These are phyloP conservation scores for Tetracladium maxilliforme DNA, from an alignment of 2,329 filamentous ascomycete genomes.

Conservation along the genomic window DNA sequence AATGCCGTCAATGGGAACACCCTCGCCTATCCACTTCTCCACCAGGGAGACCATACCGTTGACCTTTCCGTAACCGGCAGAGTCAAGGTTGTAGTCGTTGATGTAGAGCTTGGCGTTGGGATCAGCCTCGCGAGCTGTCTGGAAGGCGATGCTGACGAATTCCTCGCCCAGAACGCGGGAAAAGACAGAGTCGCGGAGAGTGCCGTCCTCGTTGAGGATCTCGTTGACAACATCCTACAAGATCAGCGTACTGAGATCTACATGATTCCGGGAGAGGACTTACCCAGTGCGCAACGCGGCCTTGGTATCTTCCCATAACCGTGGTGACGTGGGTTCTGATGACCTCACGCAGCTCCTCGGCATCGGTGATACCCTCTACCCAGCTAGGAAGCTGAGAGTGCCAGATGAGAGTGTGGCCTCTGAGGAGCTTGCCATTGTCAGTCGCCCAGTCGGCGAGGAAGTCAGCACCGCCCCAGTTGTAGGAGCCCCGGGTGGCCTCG, in stretches of 20 bases:
- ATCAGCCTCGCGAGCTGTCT: conserved; percentile 35
- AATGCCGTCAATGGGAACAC: conserved; percentile 45
- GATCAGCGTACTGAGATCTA: too few relatives aligned
- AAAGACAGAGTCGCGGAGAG: conserved; percentile 36
- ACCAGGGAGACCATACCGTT: conserved; percentile 26
- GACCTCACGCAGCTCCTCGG: conserved; percentile 32
- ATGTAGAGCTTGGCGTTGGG: conserved; percentile 43
- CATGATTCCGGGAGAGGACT: too few relatives aligned
- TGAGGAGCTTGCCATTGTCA: conserved; percentile 32
- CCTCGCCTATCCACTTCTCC: conserved; percentile 25
- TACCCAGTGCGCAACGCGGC: conserved; percentile 47
- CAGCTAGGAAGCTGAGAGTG: conserved; percentile 37
- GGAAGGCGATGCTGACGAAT: conserved; percentile 43
- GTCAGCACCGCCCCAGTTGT: conserved; percentile 43
- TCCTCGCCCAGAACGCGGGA: conserved; percentile 36
- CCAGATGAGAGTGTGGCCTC: conserved; percentile 48
- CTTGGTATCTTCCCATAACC: conserved; percentile 42
- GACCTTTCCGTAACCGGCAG: conserved; percentile 27
- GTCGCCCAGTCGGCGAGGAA: conserved; percentile 32
- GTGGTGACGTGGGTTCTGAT: conserved; percentile 45
- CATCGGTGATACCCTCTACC: conserved; percentile 19
- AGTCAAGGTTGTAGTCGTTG: conserved; percentile 51
- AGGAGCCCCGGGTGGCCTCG: conserved; percentile 38
- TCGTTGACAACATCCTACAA: conserved; percentile 60
- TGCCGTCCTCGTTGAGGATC: conserved; percentile 40